Base-by-base conservation (phyloP, 371 early-diverging fungal species). In the Paraphysoderma sedebokerense region DNA sequence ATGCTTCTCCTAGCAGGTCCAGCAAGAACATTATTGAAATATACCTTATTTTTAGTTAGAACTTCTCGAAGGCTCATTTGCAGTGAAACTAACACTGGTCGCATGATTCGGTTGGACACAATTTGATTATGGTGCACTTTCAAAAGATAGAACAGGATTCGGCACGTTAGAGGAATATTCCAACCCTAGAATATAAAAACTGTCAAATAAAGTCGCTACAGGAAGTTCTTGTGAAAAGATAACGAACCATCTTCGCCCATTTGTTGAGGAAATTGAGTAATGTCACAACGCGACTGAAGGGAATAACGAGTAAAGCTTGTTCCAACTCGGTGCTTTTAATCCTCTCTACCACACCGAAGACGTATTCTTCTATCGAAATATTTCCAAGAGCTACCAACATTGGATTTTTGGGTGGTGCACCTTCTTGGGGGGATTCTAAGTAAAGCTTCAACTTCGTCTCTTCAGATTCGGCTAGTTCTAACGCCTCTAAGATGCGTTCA, bases 401-500 rank as follows among this genome's bases (percentile, higher is more conserved):
- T 33, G 85, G 73, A 51, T 80, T 69, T 30, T 70, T 27, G 35
- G 19, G 27, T 0, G 24, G 34, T 7, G 24, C 42, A 15, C 31
- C 29, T 4, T 27, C 23, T 23, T 28, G 19, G 31, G 56, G 50
- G 34, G 58, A 59, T 33, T 40, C 47, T n/a, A n/a, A n/a, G n/a
- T n/a, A n/a, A n/a, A n/a, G n/a, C 15, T 54, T 59, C 26, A 51
- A 23, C 27, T 42, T 55, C 12, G 44, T 55, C 39, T 70, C 72
- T 55, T 91, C 89, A 52, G 79, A 76, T 48, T 86, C 85, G 46
- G 79, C 85, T 47, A 90, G 61, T 30, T 87, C 85, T 36, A 92
- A 66, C 6, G 92, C 90, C 57, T 92, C 91, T 51, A 90, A 74
- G 26, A 92, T 73, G 33, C 79, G 69, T 58, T 96, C 93, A 54